Base-by-base conservation (phyloP, 345 rosid genomes). In the Aethionema arabicum region DNA sequence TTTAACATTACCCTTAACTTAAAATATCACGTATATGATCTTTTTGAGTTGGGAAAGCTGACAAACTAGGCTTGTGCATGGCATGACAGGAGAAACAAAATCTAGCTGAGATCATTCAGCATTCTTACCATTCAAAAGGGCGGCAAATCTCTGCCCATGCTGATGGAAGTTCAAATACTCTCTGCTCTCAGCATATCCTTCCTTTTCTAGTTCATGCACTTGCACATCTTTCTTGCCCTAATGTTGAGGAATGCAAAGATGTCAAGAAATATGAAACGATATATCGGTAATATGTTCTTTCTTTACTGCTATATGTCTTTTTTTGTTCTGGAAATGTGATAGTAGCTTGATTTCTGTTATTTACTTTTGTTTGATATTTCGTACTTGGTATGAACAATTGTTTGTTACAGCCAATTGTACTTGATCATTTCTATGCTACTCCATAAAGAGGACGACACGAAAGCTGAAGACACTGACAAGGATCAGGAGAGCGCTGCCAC, bases 211-310 rank as follows among this genome's bases (percentile, higher is more conserved):
- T 93, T 66, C 97, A 93, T 68, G 68, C 78, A 51, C 85, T 93
- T 67, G 97, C 99, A 12, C 96, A 90, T 80, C 83, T 73, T 68
- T 93, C 80, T 56, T 90, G 91, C 75, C 97, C 99, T 42, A 70
- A 79, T 52, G 58, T 76, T 36, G 90, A 87, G 16, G 82, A 87
- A 64, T 83, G 90, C 87, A 85, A 83, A 85, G 92, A 93, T 68
- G 85, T 87, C 60, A 80, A 85, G 66, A 83, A 80, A 68, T 93
- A 76, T 78, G 99, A 93, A 63, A 67, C 73, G 47, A 67, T 84
- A 66, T 90, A 90, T 66, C 72, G 97, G 97, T 92, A 81, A 59
- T 11, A 11, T 39, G 7, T 52, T 8, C 44, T 44, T 11, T 5
- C 27, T 62, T 58, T 45, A 14, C 52, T 43, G 31, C 30, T n/a